These are phyloP conservation scores for Pilaira anomala DNA, from an alignment of 192 early-diverging fungal genomes.

Conservation along the genomic window DNA sequence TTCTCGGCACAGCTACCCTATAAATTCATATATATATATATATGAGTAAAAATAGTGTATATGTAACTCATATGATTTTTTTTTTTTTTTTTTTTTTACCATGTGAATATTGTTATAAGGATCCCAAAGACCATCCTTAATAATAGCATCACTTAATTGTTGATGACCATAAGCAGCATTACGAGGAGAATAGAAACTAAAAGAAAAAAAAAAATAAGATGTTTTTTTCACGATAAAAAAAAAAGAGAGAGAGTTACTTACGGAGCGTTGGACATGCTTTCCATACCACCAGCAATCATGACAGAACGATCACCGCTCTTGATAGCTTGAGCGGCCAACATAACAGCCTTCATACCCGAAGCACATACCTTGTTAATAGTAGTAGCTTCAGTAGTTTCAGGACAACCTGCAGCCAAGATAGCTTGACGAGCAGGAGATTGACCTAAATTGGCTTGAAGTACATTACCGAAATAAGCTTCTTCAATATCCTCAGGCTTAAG, in stretches of 20 bases:
- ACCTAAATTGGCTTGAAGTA: conserved; percentile 83
- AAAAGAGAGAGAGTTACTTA: conserved; percentile 39
- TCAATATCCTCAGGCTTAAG: conserved; percentile 80
- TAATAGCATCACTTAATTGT: conserved; percentile 76
- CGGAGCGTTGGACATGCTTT: conserved; percentile 94
- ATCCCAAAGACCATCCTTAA: conserved; percentile 97
- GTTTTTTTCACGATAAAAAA: conserved; percentile 5
- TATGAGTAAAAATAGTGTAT: background rate
- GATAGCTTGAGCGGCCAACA: conserved; percentile 85
- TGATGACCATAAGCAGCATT: conserved; percentile 78
- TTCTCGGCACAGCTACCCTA: conserved; percentile 79
- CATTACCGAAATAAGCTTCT: conserved; percentile 96
- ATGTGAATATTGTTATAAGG: conserved; percentile 89
- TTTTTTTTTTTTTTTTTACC: conserved; percentile 28
- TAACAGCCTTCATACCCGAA: conserved; percentile 96
- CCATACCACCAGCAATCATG: conserved; percentile 95
- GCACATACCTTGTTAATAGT: conserved; percentile 99
- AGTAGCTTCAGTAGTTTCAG: conserved; percentile 83
- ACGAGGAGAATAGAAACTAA: conserved; percentile 59
- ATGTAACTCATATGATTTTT: too few species aligned
- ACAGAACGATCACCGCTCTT: conserved; percentile 72
- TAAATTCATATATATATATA: background rate
- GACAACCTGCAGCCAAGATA: conserved; percentile 73
- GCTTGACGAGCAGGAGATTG: conserved; percentile 95
- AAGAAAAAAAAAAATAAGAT: background rate